A percentile compares a stretch with the other conserved stretches of the same genome.
These are phyloP conservation scores for Globisporangium cederbergense DNA, from an alignment of 352 stramenopile genomes.

Conservation along the genomic window DNA sequence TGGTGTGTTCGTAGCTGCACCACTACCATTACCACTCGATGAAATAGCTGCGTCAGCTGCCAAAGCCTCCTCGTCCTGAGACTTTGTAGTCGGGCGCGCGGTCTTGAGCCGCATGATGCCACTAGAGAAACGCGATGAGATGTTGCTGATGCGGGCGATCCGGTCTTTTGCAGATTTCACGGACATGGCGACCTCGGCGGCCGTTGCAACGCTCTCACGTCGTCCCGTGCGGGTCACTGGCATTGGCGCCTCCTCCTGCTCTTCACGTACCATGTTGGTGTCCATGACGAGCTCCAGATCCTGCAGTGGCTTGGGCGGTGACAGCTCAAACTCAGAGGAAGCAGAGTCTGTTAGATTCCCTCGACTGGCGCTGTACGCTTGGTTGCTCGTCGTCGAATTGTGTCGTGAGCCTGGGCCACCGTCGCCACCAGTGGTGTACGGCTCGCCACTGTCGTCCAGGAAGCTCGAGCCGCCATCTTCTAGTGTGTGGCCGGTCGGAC, in stretches of 20 bases:
- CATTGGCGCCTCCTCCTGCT: conserved; percentile 13
- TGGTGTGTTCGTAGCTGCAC: neutral
- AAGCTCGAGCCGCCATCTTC: conserved; percentile 15
- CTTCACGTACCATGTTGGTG: conserved; percentile 22
- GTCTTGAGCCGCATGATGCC: conserved; percentile 54
- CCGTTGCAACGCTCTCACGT: conserved; percentile 18
- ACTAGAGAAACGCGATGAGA: conserved; percentile 71
- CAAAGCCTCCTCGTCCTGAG: conserved; percentile 15
- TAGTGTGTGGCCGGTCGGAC: neutral
- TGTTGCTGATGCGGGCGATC: conserved; percentile 53
- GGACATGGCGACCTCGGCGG: conserved; percentile 40
- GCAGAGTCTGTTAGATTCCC: conserved; percentile 30
- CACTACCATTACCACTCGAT: neutral
- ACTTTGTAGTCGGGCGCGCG: conserved; percentile 13
- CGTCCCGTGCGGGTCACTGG: conserved; percentile 8
- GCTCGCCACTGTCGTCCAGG: conserved; percentile 17
- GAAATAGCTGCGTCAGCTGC: neutral
- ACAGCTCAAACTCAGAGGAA: conserved; percentile 17
- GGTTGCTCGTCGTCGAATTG: conserved; percentile 8
- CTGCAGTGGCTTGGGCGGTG: conserved; percentile 12
- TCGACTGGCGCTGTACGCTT: conserved; percentile 27
- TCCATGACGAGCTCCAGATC: conserved; percentile 22
- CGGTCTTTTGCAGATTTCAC: conserved; percentile 62
- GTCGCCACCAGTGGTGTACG: conserved; percentile 2
- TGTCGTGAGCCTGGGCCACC: neutral